A percentile compares a stretch with the other conserved stretches of the same genome.
Evolutionary conservation across 805 yeast species (phyloP).

Genomic region (Candida adriatica): DNA sequence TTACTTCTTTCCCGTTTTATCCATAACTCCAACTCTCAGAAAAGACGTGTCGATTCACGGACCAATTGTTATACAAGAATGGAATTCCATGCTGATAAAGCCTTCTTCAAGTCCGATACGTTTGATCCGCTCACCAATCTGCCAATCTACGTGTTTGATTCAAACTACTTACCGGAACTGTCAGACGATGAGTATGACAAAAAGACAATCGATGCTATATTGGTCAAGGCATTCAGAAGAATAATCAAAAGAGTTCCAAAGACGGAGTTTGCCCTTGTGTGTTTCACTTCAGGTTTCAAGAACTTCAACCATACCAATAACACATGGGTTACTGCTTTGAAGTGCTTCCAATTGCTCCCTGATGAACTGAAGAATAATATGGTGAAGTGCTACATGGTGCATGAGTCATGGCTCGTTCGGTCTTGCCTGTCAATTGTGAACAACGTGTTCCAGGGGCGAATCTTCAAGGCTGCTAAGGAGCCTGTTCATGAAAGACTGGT

Average conservation of each 20-base stretch:
- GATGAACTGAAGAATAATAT: constrained; percentile 46
- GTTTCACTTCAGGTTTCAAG: constrained; percentile 79
- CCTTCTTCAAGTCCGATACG: constrained; percentile 53
- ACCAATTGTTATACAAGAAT: no score
- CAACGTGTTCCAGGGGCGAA: constrained; percentile 50
- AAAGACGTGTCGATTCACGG: no score
- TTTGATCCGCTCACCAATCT: constrained; percentile 59
- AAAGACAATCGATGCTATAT: constrained; percentile 29
- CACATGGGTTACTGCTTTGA: constrained; percentile 69
- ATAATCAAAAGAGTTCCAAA: constrained; percentile 53
- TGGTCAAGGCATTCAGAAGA: constrained; percentile 50
- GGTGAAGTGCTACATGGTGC: constrained; percentile 67
- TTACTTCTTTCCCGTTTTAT: no score
- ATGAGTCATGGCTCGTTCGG: constrained; percentile 84
- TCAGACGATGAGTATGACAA: constrained; percentile 32
- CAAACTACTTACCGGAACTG: constrained; percentile 68
- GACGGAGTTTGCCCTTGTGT: constrained; percentile 56
- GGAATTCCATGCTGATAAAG: constrained; percentile 28
- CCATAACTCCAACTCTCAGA: no score
- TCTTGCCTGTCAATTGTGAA: constrained; percentile 67
- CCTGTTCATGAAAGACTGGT: constrained; percentile 17
- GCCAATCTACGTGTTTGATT: constrained; percentile 78
- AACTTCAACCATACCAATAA: constrained; percentile 31
- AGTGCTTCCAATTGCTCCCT: constrained; percentile 51
- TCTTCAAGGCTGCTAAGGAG: constrained; percentile 21